phyloP scores from a whole-genome alignment of 208 protist genomes.

The Trypanosomatidae sp. region DNA sequence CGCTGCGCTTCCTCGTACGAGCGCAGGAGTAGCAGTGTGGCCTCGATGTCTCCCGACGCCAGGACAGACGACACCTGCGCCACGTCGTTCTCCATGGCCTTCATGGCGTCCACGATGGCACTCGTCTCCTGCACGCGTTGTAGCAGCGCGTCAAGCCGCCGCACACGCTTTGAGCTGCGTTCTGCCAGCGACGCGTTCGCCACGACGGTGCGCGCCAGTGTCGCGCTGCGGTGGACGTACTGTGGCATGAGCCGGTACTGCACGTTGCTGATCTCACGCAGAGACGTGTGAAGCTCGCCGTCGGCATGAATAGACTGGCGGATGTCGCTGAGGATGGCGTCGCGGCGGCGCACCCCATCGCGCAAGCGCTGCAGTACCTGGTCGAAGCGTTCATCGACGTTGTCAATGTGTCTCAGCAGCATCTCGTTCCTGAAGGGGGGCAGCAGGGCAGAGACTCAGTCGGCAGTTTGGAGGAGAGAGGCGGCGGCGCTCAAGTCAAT shows the following conservation, averaged over 20 bases:
- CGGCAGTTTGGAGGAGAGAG: neutral
- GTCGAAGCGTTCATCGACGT: constrained; percentile 57
- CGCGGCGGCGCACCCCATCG: constrained; percentile 47
- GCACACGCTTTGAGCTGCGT: constrained; percentile 46
- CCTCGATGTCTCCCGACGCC: constrained; percentile 43
- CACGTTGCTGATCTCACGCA: constrained; percentile 47
- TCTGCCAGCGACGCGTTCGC: constrained; percentile 55
- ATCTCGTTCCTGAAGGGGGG: neutral
- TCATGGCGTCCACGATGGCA: constrained; percentile 48
- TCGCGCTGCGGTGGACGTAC: constrained; percentile 45
- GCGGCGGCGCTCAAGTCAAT: too few relatives aligned
- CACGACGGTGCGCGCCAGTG: constrained; percentile 45
- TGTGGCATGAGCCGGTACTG: constrained; percentile 45
- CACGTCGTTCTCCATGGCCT: constrained; percentile 45
- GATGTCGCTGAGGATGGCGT: constrained; percentile 43
- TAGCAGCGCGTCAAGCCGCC: constrained; percentile 48
- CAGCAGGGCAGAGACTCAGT: neutral
- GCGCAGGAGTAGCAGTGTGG: constrained; percentile 50
- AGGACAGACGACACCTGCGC: constrained; percentile 31
- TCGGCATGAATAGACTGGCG: constrained; percentile 32
- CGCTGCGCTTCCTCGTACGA: constrained; percentile 64
- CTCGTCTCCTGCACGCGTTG: constrained; percentile 54
- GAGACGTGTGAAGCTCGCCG: constrained; percentile 6
- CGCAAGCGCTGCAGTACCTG: constrained; percentile 49
- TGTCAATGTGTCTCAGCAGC: constrained; percentile 38